Conservation (phyloP, 495 filamentous ascomycete genomes). For the Aspergillus indologenus region DNA sequence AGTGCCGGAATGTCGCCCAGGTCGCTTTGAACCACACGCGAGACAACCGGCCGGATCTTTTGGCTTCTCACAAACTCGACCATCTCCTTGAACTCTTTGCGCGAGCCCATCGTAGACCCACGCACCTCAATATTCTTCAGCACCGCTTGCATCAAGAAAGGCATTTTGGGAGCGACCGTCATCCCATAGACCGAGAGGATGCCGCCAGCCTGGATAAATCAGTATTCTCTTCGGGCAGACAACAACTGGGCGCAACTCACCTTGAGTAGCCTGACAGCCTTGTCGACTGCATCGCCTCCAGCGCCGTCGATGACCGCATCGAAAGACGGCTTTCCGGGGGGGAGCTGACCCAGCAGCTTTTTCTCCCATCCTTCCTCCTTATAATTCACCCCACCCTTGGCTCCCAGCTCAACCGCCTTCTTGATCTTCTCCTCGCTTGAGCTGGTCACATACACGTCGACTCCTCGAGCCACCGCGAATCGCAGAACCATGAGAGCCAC, state of each 20-base stretch:
- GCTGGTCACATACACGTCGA: constrained; percentile 67
- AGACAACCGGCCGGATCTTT: constrained; percentile 63
- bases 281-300: constrained; percentile 67
- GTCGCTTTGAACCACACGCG: constrained; percentile 53
- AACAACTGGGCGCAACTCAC: constrained; percentile 25
- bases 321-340: constrained; percentile 53
- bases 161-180: constrained; percentile 71
- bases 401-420: constrained; percentile 61
- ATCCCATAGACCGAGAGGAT: constrained; percentile 72
- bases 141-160: constrained; percentile 68
- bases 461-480: constrained; percentile 65
- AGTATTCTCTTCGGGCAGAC: not conserved
- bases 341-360: constrained; percentile 55
- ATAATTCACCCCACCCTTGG: constrained; percentile 66
- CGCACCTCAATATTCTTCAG: constrained; percentile 71
- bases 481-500: constrained; percentile 69
- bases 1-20: constrained; percentile 64
- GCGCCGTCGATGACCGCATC: constrained; percentile 76
- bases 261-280: constrained; percentile 56
- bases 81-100: constrained; percentile 74
- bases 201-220: constrained; percentile 50
- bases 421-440: constrained; percentile 63
- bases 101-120: constrained; percentile 73
- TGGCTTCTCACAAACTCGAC: constrained; percentile 64
- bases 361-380: constrained; percentile 66